Percentiles rank a stretch among this genome's conserved stretches.
These are phyloP conservation scores for Paraglomus brasilianum DNA, from an alignment of 192 early-diverging fungal species.

Conservation along the genomic window DNA sequence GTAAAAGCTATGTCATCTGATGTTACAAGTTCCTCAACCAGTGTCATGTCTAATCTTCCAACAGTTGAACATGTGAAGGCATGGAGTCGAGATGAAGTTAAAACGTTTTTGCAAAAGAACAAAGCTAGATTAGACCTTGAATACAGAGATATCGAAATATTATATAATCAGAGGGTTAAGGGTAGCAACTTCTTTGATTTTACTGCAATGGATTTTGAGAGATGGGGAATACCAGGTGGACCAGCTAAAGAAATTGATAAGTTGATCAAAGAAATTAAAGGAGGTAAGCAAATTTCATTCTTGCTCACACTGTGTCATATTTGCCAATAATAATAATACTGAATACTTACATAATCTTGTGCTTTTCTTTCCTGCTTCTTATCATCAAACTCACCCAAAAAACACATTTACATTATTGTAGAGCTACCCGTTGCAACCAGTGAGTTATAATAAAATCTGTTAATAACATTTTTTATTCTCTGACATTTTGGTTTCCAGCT, in stretches of 20 bases:
- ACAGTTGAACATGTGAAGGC: not conserved
- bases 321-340: slow-evolving; percentile 1
- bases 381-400: not conserved
- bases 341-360: slow-evolving; percentile 23
- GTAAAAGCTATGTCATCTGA: too few relatives aligned
- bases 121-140: slow-evolving; percentile 17
- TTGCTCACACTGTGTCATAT: not conserved
- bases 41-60: not conserved
- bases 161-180: slow-evolving; percentile 19
- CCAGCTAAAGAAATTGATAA: slow-evolving; percentile 3
- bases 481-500: too few relatives aligned
- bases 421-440: slow-evolving; percentile 10
- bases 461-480: too few relatives aligned
- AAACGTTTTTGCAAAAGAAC: slow-evolving; percentile 12
- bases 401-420: slow-evolving; percentile 8
- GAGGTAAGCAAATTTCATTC: not conserved
- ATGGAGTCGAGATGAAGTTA: slow-evolving; percentile 17
- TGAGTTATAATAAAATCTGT: too few relatives aligned
- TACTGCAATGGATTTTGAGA: not conserved
- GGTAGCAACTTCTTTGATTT: slow-evolving; percentile 2
- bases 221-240: slow-evolving; percentile 16
- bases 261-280: slow-evolving; percentile 10
- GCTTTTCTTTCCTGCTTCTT: slow-evolving; percentile 5
- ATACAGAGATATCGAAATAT: slow-evolving; percentile 1
- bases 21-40: not conserved